phyloP scores from a whole-genome alignment of 1,284 basidiomycete genomes.

The Ganoderma resinaceum region DNA sequence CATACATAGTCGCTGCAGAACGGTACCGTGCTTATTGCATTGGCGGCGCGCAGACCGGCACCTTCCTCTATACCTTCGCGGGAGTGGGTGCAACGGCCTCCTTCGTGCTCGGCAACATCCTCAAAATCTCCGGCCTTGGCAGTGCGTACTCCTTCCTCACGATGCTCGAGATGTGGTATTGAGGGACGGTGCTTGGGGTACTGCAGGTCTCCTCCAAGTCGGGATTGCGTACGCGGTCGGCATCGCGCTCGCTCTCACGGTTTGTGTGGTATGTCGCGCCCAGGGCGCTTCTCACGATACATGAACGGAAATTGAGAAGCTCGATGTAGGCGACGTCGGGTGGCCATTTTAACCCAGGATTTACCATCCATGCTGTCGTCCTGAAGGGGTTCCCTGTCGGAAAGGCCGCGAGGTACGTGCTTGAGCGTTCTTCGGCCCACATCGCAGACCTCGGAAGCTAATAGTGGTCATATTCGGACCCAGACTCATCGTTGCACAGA shows the following conservation, averaged over 20 bases:
- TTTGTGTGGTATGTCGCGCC: conserved; percentile 27
- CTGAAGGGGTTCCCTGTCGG: conserved; percentile 61
- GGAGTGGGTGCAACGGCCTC: conserved; percentile 66
- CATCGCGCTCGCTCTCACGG: conserved; percentile 62
- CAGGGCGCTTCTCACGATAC: neutral
- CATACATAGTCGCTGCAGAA: neutral
- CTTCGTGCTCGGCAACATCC: conserved; percentile 60
- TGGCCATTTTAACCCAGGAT: conserved; percentile 69
- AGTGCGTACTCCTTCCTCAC: conserved; percentile 49
- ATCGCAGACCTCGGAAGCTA: conserved; percentile 1
- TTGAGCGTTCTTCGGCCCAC: neutral
- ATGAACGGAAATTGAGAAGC: neutral
- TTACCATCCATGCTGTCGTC: conserved; percentile 61
- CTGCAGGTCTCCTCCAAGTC: conserved; percentile 62
- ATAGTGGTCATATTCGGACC: neutral
- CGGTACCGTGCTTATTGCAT: neutral
- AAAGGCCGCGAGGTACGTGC: conserved; percentile 57
- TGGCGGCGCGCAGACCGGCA: conserved; percentile 42
- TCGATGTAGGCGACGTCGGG: conserved; percentile 54
- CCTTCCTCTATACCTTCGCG: conserved; percentile 62
- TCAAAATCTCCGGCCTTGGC: conserved; percentile 48
- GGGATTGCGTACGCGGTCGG: conserved; percentile 71
- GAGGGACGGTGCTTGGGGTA: neutral
- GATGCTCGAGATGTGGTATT: neutral
- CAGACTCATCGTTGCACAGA: conserved; percentile 70